phyloP scores from a whole-genome alignment of 176 grass and related monocot genomes.

The Cenchrus americanus region DNA sequence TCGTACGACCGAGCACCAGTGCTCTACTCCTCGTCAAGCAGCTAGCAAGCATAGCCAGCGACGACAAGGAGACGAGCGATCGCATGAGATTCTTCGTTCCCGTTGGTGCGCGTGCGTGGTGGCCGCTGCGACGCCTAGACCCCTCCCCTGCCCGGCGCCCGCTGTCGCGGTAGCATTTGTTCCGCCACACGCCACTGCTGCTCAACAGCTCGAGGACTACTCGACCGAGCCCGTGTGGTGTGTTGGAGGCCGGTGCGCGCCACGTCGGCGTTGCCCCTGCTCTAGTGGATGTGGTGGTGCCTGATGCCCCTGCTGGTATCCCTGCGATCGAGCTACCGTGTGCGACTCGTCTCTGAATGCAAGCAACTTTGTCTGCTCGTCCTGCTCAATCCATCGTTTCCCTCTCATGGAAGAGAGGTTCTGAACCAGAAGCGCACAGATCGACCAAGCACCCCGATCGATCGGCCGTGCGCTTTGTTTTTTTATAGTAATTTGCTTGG shows the following conservation, averaged over 20 bases:
- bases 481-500: no score
- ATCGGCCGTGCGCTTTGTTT: no score
- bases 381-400: no score
- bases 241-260: not conserved
- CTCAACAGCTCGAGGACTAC: conserved; percentile 6
- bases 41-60: no score
- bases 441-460: not conserved
- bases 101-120: not conserved
- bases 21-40: not conserved
- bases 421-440: not conserved
- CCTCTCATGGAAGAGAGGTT: not conserved
- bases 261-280: not conserved
- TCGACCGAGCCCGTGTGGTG: not conserved
- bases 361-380: not conserved
- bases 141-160: no score
- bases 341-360: conserved; percentile 19
- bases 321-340: not conserved
- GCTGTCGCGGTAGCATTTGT: not conserved
- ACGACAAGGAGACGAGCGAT: not conserved
- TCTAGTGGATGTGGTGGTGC: no score
- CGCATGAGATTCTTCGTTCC: not conserved
- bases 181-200: conserved; percentile 22
- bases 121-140: not conserved
- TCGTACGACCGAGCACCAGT: not conserved
- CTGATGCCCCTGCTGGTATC: no score